These are phyloP conservation scores for Hypsizygus ulmarius DNA, from an alignment of 1,284 basidiomycete genomes.

Conservation along the genomic window DNA sequence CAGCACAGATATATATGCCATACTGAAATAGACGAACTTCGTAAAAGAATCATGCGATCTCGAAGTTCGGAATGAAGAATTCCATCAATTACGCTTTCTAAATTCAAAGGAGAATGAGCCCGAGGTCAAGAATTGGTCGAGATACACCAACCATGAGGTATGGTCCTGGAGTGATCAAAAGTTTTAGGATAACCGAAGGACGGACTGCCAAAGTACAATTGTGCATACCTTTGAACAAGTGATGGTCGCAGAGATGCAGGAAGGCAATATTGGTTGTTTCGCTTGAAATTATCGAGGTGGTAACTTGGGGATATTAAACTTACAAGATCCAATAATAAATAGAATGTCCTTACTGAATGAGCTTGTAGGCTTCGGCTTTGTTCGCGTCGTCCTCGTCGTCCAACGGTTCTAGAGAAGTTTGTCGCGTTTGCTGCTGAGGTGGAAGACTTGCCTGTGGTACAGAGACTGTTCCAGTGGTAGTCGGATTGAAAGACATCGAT, in stretches of 20 bases:
- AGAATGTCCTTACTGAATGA: conserved; percentile 60
- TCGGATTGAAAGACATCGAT: conserved; percentile 43
- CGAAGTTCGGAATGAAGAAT: conserved; percentile 84
- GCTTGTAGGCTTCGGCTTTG: conserved; percentile 73
- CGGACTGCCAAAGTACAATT: no score
- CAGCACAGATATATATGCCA: not conserved
- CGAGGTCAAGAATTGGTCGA: conserved; percentile 5
- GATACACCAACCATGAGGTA: conserved; percentile 69
- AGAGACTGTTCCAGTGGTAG: conserved; percentile 12
- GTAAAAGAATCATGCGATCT: conserved; percentile 84
- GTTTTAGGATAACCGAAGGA: no score
- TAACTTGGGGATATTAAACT: conserved; percentile 46
- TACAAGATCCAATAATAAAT: not conserved
- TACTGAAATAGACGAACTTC: conserved; percentile 50
- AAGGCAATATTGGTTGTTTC: conserved; percentile 81
- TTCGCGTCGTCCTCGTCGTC: conserved; percentile 66
- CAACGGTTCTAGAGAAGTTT: conserved; percentile 33
- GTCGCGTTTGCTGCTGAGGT: conserved; percentile 21
- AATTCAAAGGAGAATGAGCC: conserved; percentile 8
- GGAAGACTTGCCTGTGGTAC: conserved; percentile 22
- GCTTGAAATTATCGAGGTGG: conserved; percentile 83
- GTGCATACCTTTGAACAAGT: conserved; percentile 72
- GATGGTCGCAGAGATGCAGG: conserved; percentile 86
- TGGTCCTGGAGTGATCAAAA: conserved; percentile 65
- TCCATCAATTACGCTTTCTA: conserved; percentile 86